phyloP scores from a whole-genome alignment of 2,329 filamentous ascomycete genomes.

The Colletotrichum incanum region DNA sequence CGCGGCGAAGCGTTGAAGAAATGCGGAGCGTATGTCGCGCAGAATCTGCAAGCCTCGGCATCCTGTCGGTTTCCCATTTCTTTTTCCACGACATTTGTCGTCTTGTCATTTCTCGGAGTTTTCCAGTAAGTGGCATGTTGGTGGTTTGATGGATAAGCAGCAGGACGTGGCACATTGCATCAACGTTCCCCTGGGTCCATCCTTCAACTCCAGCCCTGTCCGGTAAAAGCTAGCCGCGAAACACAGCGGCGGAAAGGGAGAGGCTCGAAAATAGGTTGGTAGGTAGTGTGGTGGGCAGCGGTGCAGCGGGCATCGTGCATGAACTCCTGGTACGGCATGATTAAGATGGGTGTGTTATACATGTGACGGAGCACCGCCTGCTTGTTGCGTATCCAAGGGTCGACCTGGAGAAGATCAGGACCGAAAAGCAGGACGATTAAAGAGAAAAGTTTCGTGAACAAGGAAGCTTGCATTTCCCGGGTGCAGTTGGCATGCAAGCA shows the following conservation, averaged over 20 bases:
- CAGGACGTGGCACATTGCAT: conserved; percentile 30
- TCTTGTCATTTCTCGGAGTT: conserved; percentile 34
- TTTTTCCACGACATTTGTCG: conserved; percentile 16
- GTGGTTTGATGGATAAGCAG: conserved; percentile 31
- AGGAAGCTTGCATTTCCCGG: conserved; percentile 33
- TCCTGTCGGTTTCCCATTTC: conserved; percentile 24
- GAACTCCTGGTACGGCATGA: conserved; percentile 44
- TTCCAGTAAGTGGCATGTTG: conserved; percentile 22
- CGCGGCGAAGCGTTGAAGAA: conserved; percentile 38
- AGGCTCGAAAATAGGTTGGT: conserved; percentile 26
- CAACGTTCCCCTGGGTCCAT: conserved; percentile 1
- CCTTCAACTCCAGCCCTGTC: conserved; percentile 28
- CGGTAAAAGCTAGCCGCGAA: conserved; percentile 30
- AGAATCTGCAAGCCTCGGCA: conserved; percentile 36
- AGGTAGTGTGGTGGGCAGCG: conserved; percentile 23
- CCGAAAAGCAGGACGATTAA: conserved; percentile 14
- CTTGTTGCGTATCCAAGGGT: conserved; percentile 27
- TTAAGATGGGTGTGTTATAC: conserved; percentile 35
- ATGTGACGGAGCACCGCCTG: conserved; percentile 38
- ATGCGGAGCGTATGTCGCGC: conserved; percentile 32
- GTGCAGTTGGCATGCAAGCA: conserved; percentile 26
- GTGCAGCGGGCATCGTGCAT: conserved; percentile 43
- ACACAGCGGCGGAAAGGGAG: conserved; percentile 24
- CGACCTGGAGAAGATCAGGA: conserved; percentile 13
- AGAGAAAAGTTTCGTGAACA: conserved; percentile 29